Conservation (phyloP, 331 rosid species). For the Quercus phellos region DNA sequence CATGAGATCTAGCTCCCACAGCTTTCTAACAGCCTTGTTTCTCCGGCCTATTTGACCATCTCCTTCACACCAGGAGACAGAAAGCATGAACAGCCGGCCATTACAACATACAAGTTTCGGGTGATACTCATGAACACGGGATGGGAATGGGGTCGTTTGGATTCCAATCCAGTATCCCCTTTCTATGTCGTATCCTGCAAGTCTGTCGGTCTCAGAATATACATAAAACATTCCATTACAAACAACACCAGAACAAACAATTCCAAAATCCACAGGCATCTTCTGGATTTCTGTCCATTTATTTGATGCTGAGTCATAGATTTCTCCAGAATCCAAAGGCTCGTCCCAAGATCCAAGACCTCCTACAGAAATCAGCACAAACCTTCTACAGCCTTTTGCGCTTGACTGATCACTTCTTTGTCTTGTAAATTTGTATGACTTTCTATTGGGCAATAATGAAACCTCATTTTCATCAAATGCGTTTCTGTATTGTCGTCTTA, state of each 20-base stretch:
- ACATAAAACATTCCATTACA: conserved; percentile 85
- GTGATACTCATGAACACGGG: conserved; percentile 78
- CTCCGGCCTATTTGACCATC: conserved; percentile 92
- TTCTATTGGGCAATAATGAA: conserved; percentile 47
- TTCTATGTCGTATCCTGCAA: conserved; percentile 86
- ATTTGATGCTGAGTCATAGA: conserved; percentile 72
- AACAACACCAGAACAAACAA: conserved; percentile 81
- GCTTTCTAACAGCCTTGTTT: conserved; percentile 93
- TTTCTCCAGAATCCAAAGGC: conserved; percentile 90
- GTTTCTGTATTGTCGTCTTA: conserved; percentile 70
- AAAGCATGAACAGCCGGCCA: conserved; percentile 76
- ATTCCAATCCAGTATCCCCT: conserved; percentile 74
- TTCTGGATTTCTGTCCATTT: conserved; percentile 92
- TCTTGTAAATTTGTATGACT: conserved; percentile 60
- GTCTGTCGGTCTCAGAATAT: conserved; percentile 83
- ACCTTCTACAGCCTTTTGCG: conserved; percentile 54
- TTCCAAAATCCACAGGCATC: conserved; percentile 73
- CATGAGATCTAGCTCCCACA: conserved; percentile 91
- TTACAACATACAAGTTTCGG: conserved; percentile 84
- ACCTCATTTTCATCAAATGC: conserved; percentile 53
- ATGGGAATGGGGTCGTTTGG: conserved; percentile 71
- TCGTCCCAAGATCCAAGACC: conserved; percentile 98
- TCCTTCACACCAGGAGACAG: conserved; percentile 99
- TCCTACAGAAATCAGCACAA: conserved; percentile 80
- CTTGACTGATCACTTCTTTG: conserved; percentile 64